Evolutionary conservation across 2,329 filamentous ascomycete genomes (phyloP), one percentile per base, ranked within the genome.

Genomic region (Fusarium albosuccineum): DNA sequence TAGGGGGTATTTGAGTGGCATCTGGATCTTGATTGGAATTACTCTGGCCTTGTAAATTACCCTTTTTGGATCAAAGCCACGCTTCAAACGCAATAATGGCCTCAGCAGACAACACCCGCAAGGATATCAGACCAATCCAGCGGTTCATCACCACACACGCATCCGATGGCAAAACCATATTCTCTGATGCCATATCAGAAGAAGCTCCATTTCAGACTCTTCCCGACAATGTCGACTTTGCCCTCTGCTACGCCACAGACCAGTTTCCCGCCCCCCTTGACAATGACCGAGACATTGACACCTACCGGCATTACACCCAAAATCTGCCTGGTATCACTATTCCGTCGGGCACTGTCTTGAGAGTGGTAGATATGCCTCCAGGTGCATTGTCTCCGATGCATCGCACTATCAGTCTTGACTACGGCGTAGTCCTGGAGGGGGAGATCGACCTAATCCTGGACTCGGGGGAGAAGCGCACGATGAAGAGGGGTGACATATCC

Each of bases 221-320:
- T 30, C 42, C 42, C 14, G 44, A 57, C 33, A 33, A 44, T 29
- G 53, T 26, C 17, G 53, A 49, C 22, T 57, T 57, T 34, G 36
- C 33, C n/a, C 53, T 57, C 36, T 48, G 42, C 26, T 57, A 57
- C 36, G 53, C 53, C 30, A 57, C 53, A 8, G 36, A 57, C 44
- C 9, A 48, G 26, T 49, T 49, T 22, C 53, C 53, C n/a, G 44
- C 49, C n/a, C 4, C 14, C 3, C 13, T 57, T 34, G 26, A 40
- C 13, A 27, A 30, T 16, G 36, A 29, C 26, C 29, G 29, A 17
- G 53, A 57, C 26, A 11, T 57, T 6, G 30, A 33, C 14, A 49
- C 42, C 4, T 57, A 57, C 44, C 33, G 27, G 4, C 17, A 55
- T 26, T 57, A 49, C 16, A 48, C 42, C 17, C 22, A 57, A 14